phyloP scores from a whole-genome alignment of 306 rosid genomes.

The Cicer yamashitae region DNA sequence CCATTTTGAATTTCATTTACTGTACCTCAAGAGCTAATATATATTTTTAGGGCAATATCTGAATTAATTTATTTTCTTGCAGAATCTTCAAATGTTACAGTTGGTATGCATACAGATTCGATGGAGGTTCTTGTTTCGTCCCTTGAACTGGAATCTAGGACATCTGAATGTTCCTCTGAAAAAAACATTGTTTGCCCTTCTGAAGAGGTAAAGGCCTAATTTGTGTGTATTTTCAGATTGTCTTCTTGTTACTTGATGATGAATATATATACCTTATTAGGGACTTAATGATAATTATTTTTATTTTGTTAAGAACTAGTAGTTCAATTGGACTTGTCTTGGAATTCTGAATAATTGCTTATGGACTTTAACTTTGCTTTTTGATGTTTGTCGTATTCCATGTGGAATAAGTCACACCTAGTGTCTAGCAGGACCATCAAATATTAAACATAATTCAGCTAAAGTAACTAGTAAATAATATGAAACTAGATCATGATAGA shows the following conservation, averaged over 20 bases:
- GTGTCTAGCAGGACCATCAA: not conserved
- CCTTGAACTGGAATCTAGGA: conserved; percentile 39
- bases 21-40: not conserved
- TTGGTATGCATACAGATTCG: conserved; percentile 38
- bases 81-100: conserved; percentile 44
- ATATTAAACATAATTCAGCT: not conserved
- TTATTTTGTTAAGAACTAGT: not conserved
- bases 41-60: conserved; percentile 6
- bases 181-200: conserved; percentile 41
- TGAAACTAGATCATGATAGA: not conserved
- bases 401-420: not conserved
- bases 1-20: not conserved
- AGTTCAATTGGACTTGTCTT: conserved; percentile 26
- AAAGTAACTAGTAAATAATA: not conserved
- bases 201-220: conserved; percentile 51
- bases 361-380: conserved; percentile 16
- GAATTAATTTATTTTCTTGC: conserved; percentile 36
- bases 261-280: conserved; percentile 15
- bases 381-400: not conserved
- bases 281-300: not conserved
- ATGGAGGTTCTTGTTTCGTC: conserved; percentile 49
- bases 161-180: conserved; percentile 43
- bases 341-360: conserved; percentile 14
- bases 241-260: conserved; percentile 24
- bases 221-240: conserved; percentile 1